phyloP scores from a whole-genome alignment of 441 rosid species.

The Corymbia calophylla region DNA sequence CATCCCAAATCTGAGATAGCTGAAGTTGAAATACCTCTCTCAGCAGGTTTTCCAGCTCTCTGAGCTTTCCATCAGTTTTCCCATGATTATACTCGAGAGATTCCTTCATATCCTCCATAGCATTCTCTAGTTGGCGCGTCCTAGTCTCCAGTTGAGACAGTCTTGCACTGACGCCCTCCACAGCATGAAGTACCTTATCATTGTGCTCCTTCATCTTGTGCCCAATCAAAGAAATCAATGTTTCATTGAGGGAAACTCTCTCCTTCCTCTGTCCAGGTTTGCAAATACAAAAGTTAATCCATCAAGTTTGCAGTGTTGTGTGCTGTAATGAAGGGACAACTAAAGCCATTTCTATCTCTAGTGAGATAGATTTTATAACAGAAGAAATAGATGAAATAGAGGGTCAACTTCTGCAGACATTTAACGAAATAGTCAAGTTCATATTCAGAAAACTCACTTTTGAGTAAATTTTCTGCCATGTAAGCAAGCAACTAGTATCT shows the following conservation, averaged over 20 bases:
- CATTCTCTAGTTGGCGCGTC: constrained; percentile 24
- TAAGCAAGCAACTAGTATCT: neutral
- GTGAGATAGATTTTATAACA: neutral
- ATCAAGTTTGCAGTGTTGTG: neutral
- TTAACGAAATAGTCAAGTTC: neutral
- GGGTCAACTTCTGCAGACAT: neutral
- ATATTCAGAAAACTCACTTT: neutral
- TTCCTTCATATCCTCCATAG: constrained; percentile 34
- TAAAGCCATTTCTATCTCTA: neutral
- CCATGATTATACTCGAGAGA: constrained; percentile 29
- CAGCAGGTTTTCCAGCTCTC: constrained; percentile 34
- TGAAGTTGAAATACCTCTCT: constrained; percentile 26
- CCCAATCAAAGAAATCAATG: constrained; percentile 32
- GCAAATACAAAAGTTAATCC: neutral
- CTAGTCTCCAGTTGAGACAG: constrained; percentile 43
- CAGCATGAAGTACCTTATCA: constrained; percentile 28
- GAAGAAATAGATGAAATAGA: neutral
- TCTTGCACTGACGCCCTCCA: constrained; percentile 36
- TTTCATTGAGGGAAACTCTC: constrained; percentile 6
- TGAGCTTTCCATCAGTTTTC: constrained; percentile 30
- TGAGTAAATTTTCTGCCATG: neutral
- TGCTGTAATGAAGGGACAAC: neutral
- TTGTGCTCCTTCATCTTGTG: constrained; percentile 36
- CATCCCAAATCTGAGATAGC: neutral
- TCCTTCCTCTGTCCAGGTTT: constrained; percentile 1